Conservation (phyloP, 1,139 yeast genomes). For the Candida frijolesensis region DNA sequence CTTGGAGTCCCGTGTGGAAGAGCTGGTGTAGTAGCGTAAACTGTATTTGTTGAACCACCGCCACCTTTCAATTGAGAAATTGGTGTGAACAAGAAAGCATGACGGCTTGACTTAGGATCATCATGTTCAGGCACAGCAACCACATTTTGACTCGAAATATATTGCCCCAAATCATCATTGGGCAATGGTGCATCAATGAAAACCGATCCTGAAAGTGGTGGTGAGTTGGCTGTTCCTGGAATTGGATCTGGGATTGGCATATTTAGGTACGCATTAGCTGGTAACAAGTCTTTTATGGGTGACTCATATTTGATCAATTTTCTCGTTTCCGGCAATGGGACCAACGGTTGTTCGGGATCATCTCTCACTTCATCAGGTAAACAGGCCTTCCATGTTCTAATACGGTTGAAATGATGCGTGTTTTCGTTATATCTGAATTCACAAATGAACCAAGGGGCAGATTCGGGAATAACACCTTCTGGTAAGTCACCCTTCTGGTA, state of each 20-base stretch:
- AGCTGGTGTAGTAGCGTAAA: conserved; percentile 23
- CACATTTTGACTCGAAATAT: conserved; percentile 52
- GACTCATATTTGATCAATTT: conserved; percentile 76
- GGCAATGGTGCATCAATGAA: conserved; percentile 74
- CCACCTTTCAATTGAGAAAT: conserved; percentile 48
- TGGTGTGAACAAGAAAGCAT: conserved; percentile 49
- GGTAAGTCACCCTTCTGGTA: conserved; percentile 95
- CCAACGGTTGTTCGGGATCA: conserved; percentile 77
- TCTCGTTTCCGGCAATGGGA: conserved; percentile 54
- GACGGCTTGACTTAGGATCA: conserved; percentile 43
- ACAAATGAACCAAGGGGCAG: conserved; percentile 89
- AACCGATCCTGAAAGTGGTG: conserved; percentile 91
- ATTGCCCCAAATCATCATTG: conserved; percentile 80
- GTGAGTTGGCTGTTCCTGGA: conserved; percentile 73
- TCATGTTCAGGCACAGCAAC: conserved; percentile 63
- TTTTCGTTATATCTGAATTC: conserved; percentile 92
- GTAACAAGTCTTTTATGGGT: conserved; percentile 77
- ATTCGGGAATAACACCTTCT: conserved; percentile 57
- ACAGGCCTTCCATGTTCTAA: conserved; percentile 98
- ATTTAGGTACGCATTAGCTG: conserved; percentile 67
- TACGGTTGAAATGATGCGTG: conserved; percentile 88
- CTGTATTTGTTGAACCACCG: conserved; percentile 31
- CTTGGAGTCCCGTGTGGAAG: conserved; percentile 19
- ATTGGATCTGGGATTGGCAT: conserved; percentile 85
- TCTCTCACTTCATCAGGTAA: conserved; percentile 95